Percentiles rank a stretch among this genome's conserved stretches.
Evolutionary conservation across 768 basidiomycete species (phyloP).

Genomic region (Pleurotus eryngii): DNA sequence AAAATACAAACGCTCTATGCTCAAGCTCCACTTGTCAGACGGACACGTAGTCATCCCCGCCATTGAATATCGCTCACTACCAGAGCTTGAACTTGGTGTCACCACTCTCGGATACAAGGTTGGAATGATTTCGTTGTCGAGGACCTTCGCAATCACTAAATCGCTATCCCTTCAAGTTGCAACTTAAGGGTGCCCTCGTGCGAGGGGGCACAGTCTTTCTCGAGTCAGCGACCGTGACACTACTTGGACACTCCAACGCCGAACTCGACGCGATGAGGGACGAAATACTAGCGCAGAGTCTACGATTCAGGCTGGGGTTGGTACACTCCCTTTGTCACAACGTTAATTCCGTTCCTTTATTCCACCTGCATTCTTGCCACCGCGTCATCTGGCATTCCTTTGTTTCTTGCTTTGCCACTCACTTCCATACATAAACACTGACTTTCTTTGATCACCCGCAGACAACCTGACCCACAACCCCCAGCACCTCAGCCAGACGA

Average conservation of each 20-base stretch:
- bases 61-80: constrained; percentile 72
- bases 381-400: constrained; percentile 16
- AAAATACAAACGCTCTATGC: constrained; percentile 77
- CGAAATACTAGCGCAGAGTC: constrained; percentile 54
- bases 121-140: constrained; percentile 2
- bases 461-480: constrained; percentile 18
- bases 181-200: constrained; percentile 66
- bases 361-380: constrained; percentile 10
- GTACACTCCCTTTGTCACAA: constrained; percentile 13
- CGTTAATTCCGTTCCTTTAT: background rate
- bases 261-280: constrained; percentile 62
- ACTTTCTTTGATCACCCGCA: constrained; percentile 16
- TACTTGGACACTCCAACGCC: constrained; percentile 60
- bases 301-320: constrained; percentile 70
- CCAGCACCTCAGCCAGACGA: constrained; percentile 10
- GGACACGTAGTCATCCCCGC: constrained; percentile 67
- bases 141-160: background rate
- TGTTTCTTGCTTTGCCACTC: constrained; percentile 4
- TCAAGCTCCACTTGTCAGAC: constrained; percentile 74
- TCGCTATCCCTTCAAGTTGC: constrained; percentile 33
- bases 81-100: constrained; percentile 63
- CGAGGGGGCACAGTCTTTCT: constrained; percentile 74
- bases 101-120: constrained; percentile 88
- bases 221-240: constrained; percentile 59
- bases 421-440: background rate